Base-by-base conservation (phyloP, 2,329 filamentous ascomycete genomes). In the Raffaelea ambrosiae region DNA sequence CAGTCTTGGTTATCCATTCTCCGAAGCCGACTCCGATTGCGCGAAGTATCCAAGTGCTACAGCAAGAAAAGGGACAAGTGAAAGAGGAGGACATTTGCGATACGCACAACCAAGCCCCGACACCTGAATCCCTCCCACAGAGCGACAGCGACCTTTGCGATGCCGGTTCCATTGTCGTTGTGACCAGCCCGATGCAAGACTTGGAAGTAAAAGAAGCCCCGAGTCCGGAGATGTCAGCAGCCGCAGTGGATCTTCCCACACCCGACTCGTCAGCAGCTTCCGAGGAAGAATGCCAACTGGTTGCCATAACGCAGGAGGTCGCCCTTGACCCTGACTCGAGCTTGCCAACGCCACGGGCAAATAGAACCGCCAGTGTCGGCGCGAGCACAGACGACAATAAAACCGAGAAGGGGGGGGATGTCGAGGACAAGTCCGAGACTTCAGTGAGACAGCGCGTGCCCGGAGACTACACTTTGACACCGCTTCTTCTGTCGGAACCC, bases 381-480 rank as follows among this genome's bases (percentile, higher is more conserved):
- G 26, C 26, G 7, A 13, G 18, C 5, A 4, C 4, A 40, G 36
- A 33, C 35, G 38, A 26, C n/a, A 39, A 19, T 11, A 13, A 29
- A 29, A 4, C 22, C 33, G 14, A 42, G 40, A 40, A 40, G 14
- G 31, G 11, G 10, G 20, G 49, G 1, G 39, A 38, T 7, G 46
- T 36, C 11, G 35, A 20, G 16, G 19, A 50, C 13, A 14, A 26
- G 26, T 10, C 33, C n/a, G n/a, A n/a, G 18, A 4, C 42, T 2
- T 5, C 40, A 2, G 18, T 33, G 2, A 49, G 23, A 2, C 45
- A 40, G 0, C 82, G 86, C 29, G 67, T 71, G 0, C 84, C 84
- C 0, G 85, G 86, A 1, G 87, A 93, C 65, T 97, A 97, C 66
- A 83, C 87, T 26, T 79, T 91, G 19, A 95, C 88, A 0, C 76